phyloP scores from a whole-genome alignment of 2,329 filamentous ascomycete genomes.

The Camptophora hylomeconis region DNA sequence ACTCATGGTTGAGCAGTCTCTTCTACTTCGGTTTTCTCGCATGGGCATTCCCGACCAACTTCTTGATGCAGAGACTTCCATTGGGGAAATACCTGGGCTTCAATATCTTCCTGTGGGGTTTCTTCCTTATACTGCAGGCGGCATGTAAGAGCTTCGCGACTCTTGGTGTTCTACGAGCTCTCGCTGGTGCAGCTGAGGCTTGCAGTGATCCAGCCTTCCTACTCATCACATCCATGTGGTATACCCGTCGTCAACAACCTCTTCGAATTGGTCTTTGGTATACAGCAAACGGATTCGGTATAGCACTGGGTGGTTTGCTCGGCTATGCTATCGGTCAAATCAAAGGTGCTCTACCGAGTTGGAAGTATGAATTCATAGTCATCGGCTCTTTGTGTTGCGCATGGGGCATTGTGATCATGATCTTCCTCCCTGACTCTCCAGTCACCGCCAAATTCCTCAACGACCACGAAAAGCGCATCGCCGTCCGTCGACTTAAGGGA shows the following conservation, averaged over 20 bases:
- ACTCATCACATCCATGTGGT: slow-evolving; percentile 48
- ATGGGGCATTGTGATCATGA: slow-evolving; percentile 47
- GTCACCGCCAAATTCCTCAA: slow-evolving; percentile 40
- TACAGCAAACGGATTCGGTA: slow-evolving; percentile 29
- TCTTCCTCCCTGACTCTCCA: slow-evolving; percentile 46
- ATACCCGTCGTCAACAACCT: slow-evolving; percentile 50
- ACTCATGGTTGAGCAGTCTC: slow-evolving; percentile 33
- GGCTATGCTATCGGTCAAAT: slow-evolving; percentile 20
- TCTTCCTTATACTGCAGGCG: slow-evolving; percentile 40
- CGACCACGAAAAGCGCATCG: slow-evolving; percentile 39
- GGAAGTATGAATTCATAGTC: slow-evolving; percentile 59
- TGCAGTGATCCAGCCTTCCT: slow-evolving; percentile 49
- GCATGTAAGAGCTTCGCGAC: slow-evolving; percentile 42
- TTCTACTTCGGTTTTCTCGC: slow-evolving; percentile 34
- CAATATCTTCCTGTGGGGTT: slow-evolving; percentile 42
- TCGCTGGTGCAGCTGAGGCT: slow-evolving; percentile 45
- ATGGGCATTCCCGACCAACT: slow-evolving; percentile 19
- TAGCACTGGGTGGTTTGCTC: slow-evolving; percentile 35
- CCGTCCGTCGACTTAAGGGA: slow-evolving; percentile 40
- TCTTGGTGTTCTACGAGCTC: slow-evolving; percentile 42
- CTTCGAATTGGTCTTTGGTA: slow-evolving; percentile 48
- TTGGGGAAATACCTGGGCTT: slow-evolving; percentile 41
- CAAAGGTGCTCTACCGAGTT: slow-evolving; percentile 42
- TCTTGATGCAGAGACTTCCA: slow-evolving; percentile 17
- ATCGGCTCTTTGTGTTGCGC: slow-evolving; percentile 43